Base-by-base conservation (phyloP, 768 basidiomycete species). In the Tylopilus sp. region DNA sequence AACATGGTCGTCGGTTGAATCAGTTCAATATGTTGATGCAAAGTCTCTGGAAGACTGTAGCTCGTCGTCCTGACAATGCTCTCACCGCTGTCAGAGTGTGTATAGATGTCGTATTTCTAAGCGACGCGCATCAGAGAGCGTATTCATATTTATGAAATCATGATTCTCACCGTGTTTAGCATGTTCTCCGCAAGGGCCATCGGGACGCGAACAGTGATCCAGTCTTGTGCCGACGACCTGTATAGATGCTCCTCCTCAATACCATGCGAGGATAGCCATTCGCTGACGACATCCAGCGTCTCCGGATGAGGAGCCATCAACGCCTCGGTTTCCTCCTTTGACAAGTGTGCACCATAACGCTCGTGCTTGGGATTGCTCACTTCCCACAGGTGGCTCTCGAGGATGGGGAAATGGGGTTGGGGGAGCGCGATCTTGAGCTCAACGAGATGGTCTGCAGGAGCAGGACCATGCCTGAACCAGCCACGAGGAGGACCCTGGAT, bases 1-100 rank as follows among this genome's bases (percentile, higher is more conserved):
- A 88, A 89, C 75, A 2, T 76, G 2, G 85, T 88, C 3, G 87
- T 88, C 0, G 87, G 87, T 53, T 88, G 85, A 25, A 89, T 71
- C 28, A 88, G 66, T 33, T 87, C 84, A 49, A 88, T 64, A 59
- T 88, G 84, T 3, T 71, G 68, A 57, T 82, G 75, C 41, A 88
- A 66, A 48, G 76, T 53, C 44, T 73, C 72, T 0, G 87, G 87
- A 17, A 90, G 75, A 57, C 80, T 83, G 70, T 87, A 89, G 52
- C 71, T 73, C 4, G 80, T 82, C 17, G 88, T 85, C 47, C 88
- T 79, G 53, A 87, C 70, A 31, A 86, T 64, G 13, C 72, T 64
- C 26, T 82, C 79, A 3, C 79, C 83, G 44, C 71, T 76, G 21
- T 70, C 68, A 10, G 66, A 62, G 61, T 88, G 80, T 45, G 76